A percentile compares a stretch with the other conserved stretches of the same genome.
Conservation (phyloP, 495 filamentous ascomycete species). For the Podospora tetraspora region DNA sequence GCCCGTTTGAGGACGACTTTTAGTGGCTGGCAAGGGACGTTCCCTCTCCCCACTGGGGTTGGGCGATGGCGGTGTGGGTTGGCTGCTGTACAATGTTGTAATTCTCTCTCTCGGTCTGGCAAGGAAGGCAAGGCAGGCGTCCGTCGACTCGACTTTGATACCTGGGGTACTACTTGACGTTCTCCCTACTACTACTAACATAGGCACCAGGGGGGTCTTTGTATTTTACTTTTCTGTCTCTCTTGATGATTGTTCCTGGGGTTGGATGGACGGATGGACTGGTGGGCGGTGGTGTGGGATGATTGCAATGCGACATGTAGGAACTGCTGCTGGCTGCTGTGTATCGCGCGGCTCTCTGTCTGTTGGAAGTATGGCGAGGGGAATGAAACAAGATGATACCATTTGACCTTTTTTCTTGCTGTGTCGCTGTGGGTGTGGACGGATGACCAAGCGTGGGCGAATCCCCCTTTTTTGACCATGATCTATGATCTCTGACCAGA, state of each 20-base stretch:
- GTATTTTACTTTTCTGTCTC: background rate
- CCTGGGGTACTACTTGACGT: background rate
- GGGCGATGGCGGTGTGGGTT: background rate
- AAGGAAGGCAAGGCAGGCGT: background rate
- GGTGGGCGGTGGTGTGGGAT: background rate
- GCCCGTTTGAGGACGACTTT: conserved; percentile 84
- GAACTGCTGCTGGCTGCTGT: background rate
- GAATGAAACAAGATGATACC: background rate
- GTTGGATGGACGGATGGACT: too few species aligned
- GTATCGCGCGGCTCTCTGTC: background rate
- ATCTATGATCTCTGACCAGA: too few species aligned
- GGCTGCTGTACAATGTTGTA: background rate
- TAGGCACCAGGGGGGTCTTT: background rate
- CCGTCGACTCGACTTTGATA: background rate
- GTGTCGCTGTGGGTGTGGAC: background rate
- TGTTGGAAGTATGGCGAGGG: background rate
- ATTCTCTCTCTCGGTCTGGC: background rate
- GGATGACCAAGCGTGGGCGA: too few species aligned
- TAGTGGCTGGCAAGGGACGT: conserved; percentile 16
- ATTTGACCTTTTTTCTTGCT: background rate
- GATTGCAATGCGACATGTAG: conserved; percentile 7
- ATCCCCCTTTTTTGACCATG: too few species aligned
- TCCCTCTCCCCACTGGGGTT: background rate
- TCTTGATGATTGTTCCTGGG: background rate
- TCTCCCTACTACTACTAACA: too few species aligned